Percentiles rank a stretch among this genome's conserved stretches.
phyloP scores from a whole-genome alignment of 192 early-diverging fungal species.

The Rhizophagus sp. region DNA sequence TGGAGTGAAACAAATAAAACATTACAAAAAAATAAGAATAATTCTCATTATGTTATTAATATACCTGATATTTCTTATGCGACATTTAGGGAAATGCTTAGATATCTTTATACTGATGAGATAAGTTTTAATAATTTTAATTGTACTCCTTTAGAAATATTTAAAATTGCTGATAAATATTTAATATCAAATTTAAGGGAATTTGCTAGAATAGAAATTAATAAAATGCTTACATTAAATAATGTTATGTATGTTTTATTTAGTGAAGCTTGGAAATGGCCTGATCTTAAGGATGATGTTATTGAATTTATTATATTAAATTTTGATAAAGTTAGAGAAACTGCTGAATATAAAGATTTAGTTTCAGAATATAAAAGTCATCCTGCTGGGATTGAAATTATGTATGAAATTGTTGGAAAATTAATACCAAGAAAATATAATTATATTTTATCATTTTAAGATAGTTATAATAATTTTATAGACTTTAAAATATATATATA shows the following conservation, averaged over 20 bases:
- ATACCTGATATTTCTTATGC: not conserved
- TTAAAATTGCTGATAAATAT: conserved; percentile 21
- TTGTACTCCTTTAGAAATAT: not conserved
- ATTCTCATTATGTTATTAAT: not conserved
- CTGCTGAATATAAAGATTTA: not conserved
- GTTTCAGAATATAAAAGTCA: not conserved
- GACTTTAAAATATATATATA: too few species aligned
- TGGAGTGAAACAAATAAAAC: conserved; percentile 9
- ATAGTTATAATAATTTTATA: too few species aligned
- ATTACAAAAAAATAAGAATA: not conserved
- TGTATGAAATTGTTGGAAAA: not conserved
- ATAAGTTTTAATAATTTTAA: not conserved
- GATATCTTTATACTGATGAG: conserved; percentile 19
- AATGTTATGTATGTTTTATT: conserved; percentile 4
- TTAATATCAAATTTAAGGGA: conserved; percentile 11
- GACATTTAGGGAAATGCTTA: conserved; percentile 15
- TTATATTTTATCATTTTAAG: too few species aligned
- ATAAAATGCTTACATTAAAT: not conserved
- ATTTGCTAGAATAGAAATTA: conserved; percentile 4
- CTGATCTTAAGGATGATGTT: conserved; percentile 14
- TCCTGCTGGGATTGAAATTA: not conserved
- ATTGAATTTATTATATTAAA: conserved; percentile 1
- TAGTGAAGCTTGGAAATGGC: conserved; percentile 4
- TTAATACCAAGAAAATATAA: not conserved
- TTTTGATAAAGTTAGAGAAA: conserved; percentile 2